Base-by-base conservation (phyloP, 495 filamentous ascomycete species). In the Penicillium samsonianum region DNA sequence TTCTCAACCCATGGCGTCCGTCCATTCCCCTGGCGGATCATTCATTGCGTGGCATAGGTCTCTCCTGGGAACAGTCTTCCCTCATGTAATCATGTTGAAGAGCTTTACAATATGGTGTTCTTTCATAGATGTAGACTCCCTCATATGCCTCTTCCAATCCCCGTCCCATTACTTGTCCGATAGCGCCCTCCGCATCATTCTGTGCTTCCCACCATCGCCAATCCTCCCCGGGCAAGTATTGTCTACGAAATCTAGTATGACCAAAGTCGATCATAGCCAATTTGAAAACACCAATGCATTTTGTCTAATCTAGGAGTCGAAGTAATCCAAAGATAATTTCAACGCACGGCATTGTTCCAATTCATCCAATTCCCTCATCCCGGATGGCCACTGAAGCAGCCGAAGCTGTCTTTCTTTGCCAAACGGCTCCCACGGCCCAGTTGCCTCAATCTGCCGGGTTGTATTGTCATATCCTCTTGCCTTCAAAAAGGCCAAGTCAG, bases 401-500 rank as follows among this genome's bases (percentile, higher is more conserved):
- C 40, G 48, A 26, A 64, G 14, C 33, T 55, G 49, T 41, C 43
- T 30, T 17, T 44, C 35, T 19, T 40, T 23, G 5, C 38, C 23
- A 49, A 64, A 64, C 7, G 42, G 44, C 5, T 28, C 33, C 64
- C 64, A 67, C 3, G 28, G 10, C 5, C 58, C 64, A 35, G 49
- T 51, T 25, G 17, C 16, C 17, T 61, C 55, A 59, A 64, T 30
- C 25, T 59, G 45, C 40, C 35, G 30, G 12, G 40, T 61, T 1
- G 64, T 67, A 49, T 62, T 67, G 1, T 25, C 43, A 59, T 67
- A 67, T 0, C 61, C 61, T 25, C 61, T 64, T 11, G 61, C 55
- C 48, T 59, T 56, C 31, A 61, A 42, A 11, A 59, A 67, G 16
- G 16, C 53, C 22, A 51, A 31, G 16, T 52, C 50, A 3, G 66